Conservation (phyloP, 23 red algal species). For the Gracilaria domingensis region DNA sequence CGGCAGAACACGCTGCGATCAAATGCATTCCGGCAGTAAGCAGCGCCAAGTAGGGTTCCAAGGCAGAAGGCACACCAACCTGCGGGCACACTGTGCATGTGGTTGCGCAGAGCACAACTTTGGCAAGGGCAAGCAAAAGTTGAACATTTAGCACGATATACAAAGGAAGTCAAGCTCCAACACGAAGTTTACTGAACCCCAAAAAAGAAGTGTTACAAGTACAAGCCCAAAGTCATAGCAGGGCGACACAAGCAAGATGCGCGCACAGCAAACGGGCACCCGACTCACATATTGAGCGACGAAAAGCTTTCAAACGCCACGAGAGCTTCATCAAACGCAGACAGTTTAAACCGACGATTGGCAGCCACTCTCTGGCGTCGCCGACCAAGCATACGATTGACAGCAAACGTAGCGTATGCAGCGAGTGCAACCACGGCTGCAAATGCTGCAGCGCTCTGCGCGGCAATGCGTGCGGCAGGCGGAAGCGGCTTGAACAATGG, state of each 20-base stretch:
- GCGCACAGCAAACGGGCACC: background rate
- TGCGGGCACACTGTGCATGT: no score
- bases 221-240: background rate
- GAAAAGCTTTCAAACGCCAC: conserved; percentile 38
- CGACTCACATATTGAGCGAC: background rate
- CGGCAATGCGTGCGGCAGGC: conserved; percentile 22
- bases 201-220: background rate
- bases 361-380: background rate
- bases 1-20: no score
- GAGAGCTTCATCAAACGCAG: conserved; percentile 20
- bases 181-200: background rate
- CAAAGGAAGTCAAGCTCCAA: background rate
- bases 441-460: conserved; percentile 18
- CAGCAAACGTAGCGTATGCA: background rate
- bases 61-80: no score
- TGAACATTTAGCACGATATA: no score
- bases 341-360: background rate
- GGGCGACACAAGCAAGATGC: background rate
- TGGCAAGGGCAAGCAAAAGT: background rate
- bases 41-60: no score
- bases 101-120: no score
- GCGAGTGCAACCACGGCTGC: background rate
- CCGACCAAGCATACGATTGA: background rate
- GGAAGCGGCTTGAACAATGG: background rate
- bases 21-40: no score